These are phyloP conservation scores for Ogataea corticis DNA, from an alignment of 805 yeast species.

Conservation along the genomic window DNA sequence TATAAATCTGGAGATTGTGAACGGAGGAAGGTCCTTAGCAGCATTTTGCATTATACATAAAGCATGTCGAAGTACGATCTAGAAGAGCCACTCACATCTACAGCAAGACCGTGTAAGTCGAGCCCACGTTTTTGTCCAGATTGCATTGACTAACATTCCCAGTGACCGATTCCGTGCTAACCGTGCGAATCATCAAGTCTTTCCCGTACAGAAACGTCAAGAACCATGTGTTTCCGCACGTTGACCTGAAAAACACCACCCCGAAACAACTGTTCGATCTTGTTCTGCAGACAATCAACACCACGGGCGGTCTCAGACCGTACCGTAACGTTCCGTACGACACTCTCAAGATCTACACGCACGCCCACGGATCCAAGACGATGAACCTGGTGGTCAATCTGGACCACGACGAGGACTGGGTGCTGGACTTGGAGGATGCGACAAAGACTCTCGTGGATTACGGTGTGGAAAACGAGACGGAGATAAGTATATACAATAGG, in stretches of 20 bases:
- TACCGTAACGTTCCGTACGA: constrained; percentile 75
- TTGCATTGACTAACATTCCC: constrained; percentile 3
- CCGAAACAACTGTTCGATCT: constrained; percentile 61
- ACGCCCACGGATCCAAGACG: constrained; percentile 93
- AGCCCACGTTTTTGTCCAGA: not conserved
- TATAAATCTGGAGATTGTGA: not conserved
- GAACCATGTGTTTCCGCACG: constrained; percentile 65
- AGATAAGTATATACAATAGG: constrained; percentile 75
- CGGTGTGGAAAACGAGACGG: constrained; percentile 85
- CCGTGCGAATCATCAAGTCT: constrained; percentile 85
- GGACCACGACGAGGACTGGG: constrained; percentile 81
- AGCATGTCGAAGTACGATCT: constrained; percentile 33
- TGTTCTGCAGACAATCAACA: constrained; percentile 44
- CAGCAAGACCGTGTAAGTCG: constrained; percentile 61
- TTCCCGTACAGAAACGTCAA: constrained; percentile 89
- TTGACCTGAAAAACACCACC: constrained; percentile 70
- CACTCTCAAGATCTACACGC: constrained; percentile 82
- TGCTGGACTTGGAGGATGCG: constrained; percentile 43
- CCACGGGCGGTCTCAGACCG: constrained; percentile 73
- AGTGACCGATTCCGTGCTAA: constrained; percentile 69
- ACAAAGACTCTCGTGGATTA: constrained; percentile 47
- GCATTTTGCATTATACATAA: no score
- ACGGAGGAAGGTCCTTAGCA: not conserved
- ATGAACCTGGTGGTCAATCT: constrained; percentile 89
- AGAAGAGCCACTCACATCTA: constrained; percentile 79